Base-by-base conservation (phyloP, 306 rosid species). In the Begonia masoniana region DNA sequence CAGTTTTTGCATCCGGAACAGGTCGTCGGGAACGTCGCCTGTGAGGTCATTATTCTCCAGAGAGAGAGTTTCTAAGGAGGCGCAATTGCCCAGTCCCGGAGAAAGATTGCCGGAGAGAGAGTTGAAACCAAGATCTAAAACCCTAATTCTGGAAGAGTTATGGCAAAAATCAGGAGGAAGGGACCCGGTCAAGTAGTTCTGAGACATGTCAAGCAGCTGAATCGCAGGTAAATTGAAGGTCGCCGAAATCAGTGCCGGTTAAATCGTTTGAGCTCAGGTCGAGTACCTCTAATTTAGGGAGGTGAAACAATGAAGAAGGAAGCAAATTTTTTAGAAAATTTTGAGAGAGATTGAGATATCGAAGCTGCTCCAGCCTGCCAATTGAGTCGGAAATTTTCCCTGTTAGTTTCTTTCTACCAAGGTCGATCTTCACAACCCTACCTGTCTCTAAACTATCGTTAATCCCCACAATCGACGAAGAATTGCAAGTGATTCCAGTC, bases 401-500 rank as follows among this genome's bases (percentile, higher is more conserved):
- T n/a, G 58, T 69, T 43, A 84, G 86, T 71, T 71, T 68, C 82
- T 67, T 71, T 43, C 43, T 48, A 11, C 88, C 58, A 2, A 84
- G 80, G 56, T 55, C 52, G 74, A 84, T 67, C 64, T 68, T 65
- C 55, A 74, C 74, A 52, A 84, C 94, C 70, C 82, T 81, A 54
- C 62, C 58, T 15, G 69, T 48, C 59, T 45, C 61, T 51, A 66
- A 52, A 35, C 68, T 68, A 54, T 63, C 50, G 52, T 26, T 68
- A 35, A 59, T 62, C 10, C 46, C 46, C 52, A 75, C 45, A n/a
- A 60, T 69, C 4, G 11, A 53, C 50, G 58, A 41, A 74, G 56
- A 62, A 62, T 51, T 76, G 69, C 94, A 84, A 26, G 69, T 31
- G 64, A 84, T 83, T 54, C 94, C 94, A 50, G 47, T 51, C 94